Evolutionary conservation across 371 early-diverging fungal species (phyloP).

Genomic region (Actinomortierella wolfii): DNA sequence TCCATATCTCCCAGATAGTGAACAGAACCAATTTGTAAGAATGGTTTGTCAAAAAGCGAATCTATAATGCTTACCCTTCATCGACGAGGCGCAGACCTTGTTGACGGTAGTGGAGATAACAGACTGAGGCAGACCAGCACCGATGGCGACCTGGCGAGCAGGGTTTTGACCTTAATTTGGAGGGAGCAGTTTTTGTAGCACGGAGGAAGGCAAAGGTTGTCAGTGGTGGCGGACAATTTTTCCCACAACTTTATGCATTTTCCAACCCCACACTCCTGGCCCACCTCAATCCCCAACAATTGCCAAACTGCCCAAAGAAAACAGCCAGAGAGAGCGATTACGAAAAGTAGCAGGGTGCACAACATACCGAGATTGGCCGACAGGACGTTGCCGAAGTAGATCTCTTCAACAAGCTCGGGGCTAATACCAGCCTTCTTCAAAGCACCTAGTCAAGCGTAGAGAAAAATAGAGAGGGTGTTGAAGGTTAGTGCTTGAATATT

Average conservation of each 20-base stretch:
- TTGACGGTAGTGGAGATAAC: conserved; percentile 92
- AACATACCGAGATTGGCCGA: conserved; percentile 68
- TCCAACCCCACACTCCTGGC: too few relatives aligned
- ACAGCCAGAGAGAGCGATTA: neutral
- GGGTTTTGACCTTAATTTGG: conserved; percentile 88
- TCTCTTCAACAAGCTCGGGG: conserved; percentile 78
- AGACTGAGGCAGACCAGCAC: conserved; percentile 79
- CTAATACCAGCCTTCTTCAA: conserved; percentile 71
- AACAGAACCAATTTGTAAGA: too few relatives aligned
- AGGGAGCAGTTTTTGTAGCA: too few relatives aligned
- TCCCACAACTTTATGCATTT: too few relatives aligned
- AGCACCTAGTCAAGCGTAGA: conserved; percentile 71
- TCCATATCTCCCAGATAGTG: too few relatives aligned
- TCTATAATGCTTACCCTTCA: conserved; percentile 86
- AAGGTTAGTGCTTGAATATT: neutral
- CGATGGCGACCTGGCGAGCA: conserved; percentile 93
- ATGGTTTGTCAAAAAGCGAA: too few relatives aligned
- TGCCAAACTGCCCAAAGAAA: too few relatives aligned
- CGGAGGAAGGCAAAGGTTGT: too few relatives aligned
- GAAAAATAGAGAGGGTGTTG: conserved; percentile 2
- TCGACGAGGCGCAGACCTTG: conserved; percentile 97
- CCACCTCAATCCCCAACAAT: too few relatives aligned
- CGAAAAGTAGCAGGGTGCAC: too few relatives aligned
- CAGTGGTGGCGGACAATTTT: too few relatives aligned
- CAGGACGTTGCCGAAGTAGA: conserved; percentile 88